Evolutionary conservation across 2,329 filamentous ascomycete species (phyloP).

Genomic region (Alternaria consortialis): DNA sequence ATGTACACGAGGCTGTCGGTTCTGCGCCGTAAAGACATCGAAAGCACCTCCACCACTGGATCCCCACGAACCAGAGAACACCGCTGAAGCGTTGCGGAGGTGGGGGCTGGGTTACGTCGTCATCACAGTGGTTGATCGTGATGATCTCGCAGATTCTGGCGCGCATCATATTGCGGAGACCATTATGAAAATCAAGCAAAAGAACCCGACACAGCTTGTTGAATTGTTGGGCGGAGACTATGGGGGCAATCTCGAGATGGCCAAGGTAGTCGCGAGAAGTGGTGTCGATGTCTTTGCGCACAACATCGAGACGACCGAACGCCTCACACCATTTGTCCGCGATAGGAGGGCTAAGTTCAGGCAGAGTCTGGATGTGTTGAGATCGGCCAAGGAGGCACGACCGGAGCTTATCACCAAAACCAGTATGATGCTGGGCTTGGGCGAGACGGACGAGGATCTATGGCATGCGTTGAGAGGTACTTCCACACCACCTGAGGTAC

Average conservation of each 20-base stretch:
- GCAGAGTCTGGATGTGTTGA: constrained; percentile 81
- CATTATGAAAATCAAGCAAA: constrained; percentile 87
- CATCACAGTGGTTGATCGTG: constrained; percentile 89
- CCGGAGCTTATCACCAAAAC: constrained; percentile 95
- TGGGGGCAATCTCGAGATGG: constrained; percentile 85
- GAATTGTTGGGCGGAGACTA: constrained; percentile 91
- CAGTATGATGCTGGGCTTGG: constrained; percentile 93
- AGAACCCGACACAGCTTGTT: constrained; percentile 75
- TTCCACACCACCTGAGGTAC: not conserved
- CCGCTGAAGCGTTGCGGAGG: constrained; percentile 86
- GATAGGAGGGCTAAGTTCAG: constrained; percentile 90
- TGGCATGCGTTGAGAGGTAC: constrained; percentile 77
- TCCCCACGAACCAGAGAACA: constrained; percentile 95
- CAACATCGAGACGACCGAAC: constrained; percentile 96
- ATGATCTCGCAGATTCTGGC: constrained; percentile 89
- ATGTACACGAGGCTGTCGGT: constrained; percentile 93
- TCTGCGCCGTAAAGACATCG: constrained; percentile 95
- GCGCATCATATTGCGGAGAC: constrained; percentile 92
- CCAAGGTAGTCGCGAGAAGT: constrained; percentile 80
- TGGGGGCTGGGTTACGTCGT: constrained; percentile 98
- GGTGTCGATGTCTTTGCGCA: constrained; percentile 97
- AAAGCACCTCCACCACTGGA: constrained; percentile 81
- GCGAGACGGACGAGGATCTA: constrained; percentile 88
- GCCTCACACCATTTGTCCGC: constrained; percentile 85
- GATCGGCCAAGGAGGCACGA: constrained; percentile 79